These are phyloP conservation scores for Sungouiella blattae DNA, from an alignment of 805 yeast species.

Conservation along the genomic window DNA sequence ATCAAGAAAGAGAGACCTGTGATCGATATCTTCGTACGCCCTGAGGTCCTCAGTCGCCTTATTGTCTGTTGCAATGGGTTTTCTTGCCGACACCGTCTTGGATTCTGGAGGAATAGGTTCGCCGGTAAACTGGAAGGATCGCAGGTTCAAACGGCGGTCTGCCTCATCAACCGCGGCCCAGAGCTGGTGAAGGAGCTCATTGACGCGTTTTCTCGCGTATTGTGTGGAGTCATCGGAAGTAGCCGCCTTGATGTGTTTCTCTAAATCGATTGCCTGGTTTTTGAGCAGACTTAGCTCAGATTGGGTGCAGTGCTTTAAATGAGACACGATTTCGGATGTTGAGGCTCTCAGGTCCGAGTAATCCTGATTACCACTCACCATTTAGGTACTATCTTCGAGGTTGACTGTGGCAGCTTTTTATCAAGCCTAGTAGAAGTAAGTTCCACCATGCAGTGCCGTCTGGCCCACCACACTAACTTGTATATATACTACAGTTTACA, in stretches of 20 bases:
- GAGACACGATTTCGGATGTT: no score
- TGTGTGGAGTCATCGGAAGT: constrained; percentile 5
- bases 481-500: neutral
- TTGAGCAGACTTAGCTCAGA: constrained; percentile 1
- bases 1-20: neutral
- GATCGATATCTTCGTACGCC: neutral
- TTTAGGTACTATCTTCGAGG: no score
- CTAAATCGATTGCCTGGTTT: constrained; percentile 7
- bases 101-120: constrained; percentile 19
- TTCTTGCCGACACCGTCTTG: neutral
- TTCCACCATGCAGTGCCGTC: no score
- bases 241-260: constrained; percentile 6
- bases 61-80: neutral
- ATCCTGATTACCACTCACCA: no score
- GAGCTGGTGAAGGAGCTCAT: constrained; percentile 15
- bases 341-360: no score
- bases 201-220: constrained; percentile 22
- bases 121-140: constrained; percentile 26
- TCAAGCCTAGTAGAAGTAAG: no score
- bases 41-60: no score
- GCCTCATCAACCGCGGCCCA: constrained; percentile 20
- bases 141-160: constrained; percentile 10
- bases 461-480: no score
- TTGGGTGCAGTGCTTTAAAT: neutral
- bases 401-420: no score